Evolutionary conservation across 2,329 filamentous ascomycete genomes (phyloP), one percentile per base, ranked within the genome.

Genomic region (Gaeumannomyces sp.): DNA sequence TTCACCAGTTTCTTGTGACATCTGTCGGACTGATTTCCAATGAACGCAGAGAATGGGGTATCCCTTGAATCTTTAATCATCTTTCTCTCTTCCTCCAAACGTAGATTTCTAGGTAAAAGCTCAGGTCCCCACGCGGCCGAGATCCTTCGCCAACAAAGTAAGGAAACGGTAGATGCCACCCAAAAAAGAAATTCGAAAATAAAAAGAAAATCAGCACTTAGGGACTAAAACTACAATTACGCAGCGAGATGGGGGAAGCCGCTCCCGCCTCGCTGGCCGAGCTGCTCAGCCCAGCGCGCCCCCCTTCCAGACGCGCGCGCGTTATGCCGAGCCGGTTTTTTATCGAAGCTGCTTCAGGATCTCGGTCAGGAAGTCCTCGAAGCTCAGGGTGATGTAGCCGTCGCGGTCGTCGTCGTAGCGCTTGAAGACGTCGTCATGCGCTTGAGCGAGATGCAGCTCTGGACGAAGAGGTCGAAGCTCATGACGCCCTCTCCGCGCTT

Each of bases 361-460:
- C 77, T 87, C 89, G 53, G 87, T 88, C 73, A 93, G 78, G 75
- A 93, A 93, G 72, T 93, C 89, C 78, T 93, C 90, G 72, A 93
- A 93, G 74, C 89, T 91, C 64, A 93, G 77, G 4, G 89, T 93
- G 70, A 93, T 91, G 75, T 93, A 98, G 1, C 95, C 95, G 77
- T 98, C 95, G 58, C 95, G 86, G 76, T 99, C 95, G 72, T 96
- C 91, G 71, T 99, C 95, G 76, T 98, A 99, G 78, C 93, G 94
- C 83, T 99, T 99, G 76, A 99, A 99, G 33, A 97, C 93, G 76
- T 99, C 95, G 95, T 99, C 94, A 99, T 98, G 71, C 95, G 86
- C 85, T 98, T 97, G 72, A 99, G 82, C 71, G 88, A 93, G 74
- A 99, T 98, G 77, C 95, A 98, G 63, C 92, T 92, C 82, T 99